Base-by-base conservation (phyloP, 1,284 basidiomycete species). In the Rhizoctonia solani region DNA sequence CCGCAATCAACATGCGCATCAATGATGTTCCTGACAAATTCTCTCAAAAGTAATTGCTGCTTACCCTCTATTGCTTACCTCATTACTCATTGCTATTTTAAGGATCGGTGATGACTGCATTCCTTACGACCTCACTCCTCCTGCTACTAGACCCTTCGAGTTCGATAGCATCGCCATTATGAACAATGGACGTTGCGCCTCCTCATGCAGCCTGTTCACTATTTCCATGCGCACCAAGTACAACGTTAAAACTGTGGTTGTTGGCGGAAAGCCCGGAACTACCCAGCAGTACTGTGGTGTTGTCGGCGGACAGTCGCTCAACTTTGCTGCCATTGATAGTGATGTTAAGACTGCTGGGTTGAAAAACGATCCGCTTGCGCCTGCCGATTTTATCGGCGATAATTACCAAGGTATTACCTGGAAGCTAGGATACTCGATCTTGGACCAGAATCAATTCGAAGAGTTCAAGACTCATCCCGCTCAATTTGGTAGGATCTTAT, bases 171-270 rank as follows among this genome's bases (percentile, higher is more conserved):
- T 65, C 9, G 61, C 61, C 1, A 65, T 65, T 23, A 19, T 65
- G 49, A 65, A 46, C 27, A 68, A 59, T 34, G 47, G 29, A 23
- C 59, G 29, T 56, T 63, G 54, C 59, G 46, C 37, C 19, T 49
- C 19, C 46, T 30, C 41, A 25, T 32, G 65, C 25, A 13, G 34
- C 39, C 37, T 70, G 8, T 30, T 54, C 41, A 72, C 85, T 83
- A 82, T 86, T 71, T 82, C 84, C 21, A 85, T 87, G 83, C 76
- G 81, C 1, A 86, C 86, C 74, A 77, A 79, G 50, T 83, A 86
- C 70, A 83, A 83, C 49, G 81, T 82, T 39, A 82, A 78, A 72
- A 85, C 82, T 1, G 81, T 83, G 21, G 84, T 87, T n/a, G 74
- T 84, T 25, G 85, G 84, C 34, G 85, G 85, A 32, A 81, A 81